These are phyloP conservation scores for Aspergillus wentii DNA, from an alignment of 495 filamentous ascomycete species.

Conservation along the genomic window DNA sequence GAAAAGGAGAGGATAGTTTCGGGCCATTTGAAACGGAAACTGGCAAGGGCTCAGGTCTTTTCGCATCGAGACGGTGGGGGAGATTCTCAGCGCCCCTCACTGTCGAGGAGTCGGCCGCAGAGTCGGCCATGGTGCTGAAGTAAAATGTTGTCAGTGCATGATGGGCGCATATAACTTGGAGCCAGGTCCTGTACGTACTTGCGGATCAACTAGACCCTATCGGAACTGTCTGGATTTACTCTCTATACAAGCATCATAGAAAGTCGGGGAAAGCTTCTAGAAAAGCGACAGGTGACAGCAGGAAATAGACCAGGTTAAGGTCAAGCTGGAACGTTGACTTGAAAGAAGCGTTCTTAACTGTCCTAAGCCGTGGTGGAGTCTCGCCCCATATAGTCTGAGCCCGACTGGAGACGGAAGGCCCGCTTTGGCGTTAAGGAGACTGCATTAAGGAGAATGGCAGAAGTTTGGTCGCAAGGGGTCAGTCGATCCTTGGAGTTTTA, in stretches of 20 bases:
- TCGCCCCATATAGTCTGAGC: conserved; percentile 16
- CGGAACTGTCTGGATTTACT: neutral
- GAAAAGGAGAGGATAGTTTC: conserved; percentile 28
- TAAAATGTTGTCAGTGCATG: too few species aligned
- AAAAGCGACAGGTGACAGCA: neutral
- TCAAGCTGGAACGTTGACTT: too few species aligned
- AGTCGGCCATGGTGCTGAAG: conserved; percentile 19
- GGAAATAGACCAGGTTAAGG: neutral
- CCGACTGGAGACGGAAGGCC: conserved; percentile 23
- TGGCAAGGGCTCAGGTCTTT: conserved; percentile 18
- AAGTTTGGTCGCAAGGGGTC: neutral
- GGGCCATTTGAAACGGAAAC: conserved; percentile 17
- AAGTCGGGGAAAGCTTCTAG: too few species aligned
- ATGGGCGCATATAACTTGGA: too few species aligned
- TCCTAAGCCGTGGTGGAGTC: conserved; percentile 28
- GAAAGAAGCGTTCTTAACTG: conserved; percentile 24
- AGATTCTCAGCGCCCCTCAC: conserved; percentile 15
- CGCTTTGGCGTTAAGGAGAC: conserved; percentile 20
- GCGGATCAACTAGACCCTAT: conserved; percentile 10
- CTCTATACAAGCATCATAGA: too few species aligned
- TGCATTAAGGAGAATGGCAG: neutral
- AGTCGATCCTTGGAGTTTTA: neutral
- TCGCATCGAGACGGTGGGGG: conserved; percentile 13
- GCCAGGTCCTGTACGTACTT: too few species aligned
- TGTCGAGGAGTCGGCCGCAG: conserved; percentile 13